phyloP scores from a whole-genome alignment of 352 stramenopile genomes.

The Phytophthora quininea region DNA sequence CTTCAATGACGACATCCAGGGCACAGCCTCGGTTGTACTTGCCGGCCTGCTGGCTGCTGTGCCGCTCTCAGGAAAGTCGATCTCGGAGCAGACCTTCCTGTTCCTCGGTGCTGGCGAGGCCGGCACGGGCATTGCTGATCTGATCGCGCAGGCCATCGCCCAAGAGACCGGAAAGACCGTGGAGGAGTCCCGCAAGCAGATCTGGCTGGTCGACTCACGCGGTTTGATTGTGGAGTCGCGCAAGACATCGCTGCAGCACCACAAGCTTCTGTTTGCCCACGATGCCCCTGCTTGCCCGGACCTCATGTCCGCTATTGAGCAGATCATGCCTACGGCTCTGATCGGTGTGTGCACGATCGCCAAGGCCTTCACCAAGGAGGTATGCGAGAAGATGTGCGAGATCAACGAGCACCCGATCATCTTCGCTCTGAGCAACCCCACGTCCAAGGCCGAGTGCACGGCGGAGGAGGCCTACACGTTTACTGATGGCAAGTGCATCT shows the following conservation, averaged over 20 bases:
- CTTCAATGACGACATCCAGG: conserved; percentile 99
- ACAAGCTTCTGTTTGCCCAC: conserved; percentile 91
- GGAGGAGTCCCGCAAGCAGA: conserved; percentile 89
- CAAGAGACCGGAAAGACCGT: conserved; percentile 89
- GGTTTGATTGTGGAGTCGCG: conserved; percentile 84
- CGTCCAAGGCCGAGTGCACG: conserved; percentile 96
- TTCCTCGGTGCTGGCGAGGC: conserved; percentile 95
- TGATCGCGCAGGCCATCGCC: conserved; percentile 92
- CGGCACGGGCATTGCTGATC: conserved; percentile 94
- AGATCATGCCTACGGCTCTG: conserved; percentile 93
- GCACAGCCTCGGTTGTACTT: conserved; percentile 82
- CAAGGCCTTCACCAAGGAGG: conserved; percentile 89
- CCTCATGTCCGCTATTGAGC: conserved; percentile 80
- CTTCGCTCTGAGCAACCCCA: conserved; percentile 97
- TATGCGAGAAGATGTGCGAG: conserved; percentile 90
- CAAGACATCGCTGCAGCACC: conserved; percentile 83
- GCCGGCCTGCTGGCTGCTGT: conserved; percentile 77
- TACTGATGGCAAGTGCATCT: conserved; percentile 95
- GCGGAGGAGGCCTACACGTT: conserved; percentile 97
- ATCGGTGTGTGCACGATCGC: conserved; percentile 94
- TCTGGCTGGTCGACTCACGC: conserved; percentile 93
- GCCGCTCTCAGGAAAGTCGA: conserved; percentile 69
- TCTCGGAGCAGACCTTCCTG: conserved; percentile 95
- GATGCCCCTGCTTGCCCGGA: conserved; percentile 67
- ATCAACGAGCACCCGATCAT: conserved; percentile 94